Evolutionary conservation across 1,284 basidiomycete genomes (phyloP).

Genomic region (Thelephora terrestris): DNA sequence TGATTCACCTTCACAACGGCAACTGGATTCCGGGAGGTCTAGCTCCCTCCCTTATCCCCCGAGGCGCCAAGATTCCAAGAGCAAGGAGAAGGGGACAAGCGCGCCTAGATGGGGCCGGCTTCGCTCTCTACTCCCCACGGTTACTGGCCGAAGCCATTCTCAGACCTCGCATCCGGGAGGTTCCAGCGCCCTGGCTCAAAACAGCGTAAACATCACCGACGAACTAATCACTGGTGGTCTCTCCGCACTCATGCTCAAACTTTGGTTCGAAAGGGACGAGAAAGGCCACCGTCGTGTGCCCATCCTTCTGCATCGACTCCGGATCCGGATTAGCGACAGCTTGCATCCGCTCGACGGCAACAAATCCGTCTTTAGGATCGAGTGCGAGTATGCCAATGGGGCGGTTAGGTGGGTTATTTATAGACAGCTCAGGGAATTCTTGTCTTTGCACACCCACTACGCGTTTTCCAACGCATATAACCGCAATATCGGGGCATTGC

Average conservation of each 20-base stretch:
- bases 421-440: conserved; percentile 87
- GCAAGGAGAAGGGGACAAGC: conserved; percentile 8
- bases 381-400: conserved; percentile 97
- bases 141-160: conserved; percentile 27
- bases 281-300: conserved; percentile 78
- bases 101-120: conserved; percentile 48
- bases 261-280: conserved; percentile 92
- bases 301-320: conserved; percentile 77
- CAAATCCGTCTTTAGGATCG: conserved; percentile 84
- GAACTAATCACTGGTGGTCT: conserved; percentile 79
- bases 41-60: neutral
- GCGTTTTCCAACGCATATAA: conserved; percentile 76
- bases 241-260: conserved; percentile 73
- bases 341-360: conserved; percentile 70
- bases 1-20: neutral
- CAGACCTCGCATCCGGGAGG: conserved; percentile 17
- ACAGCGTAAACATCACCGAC: conserved; percentile 69
- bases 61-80: conserved; percentile 9
- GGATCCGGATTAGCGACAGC: conserved; percentile 79
- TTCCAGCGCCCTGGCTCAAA: conserved; percentile 38
- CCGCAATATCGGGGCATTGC: conserved; percentile 66
- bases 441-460: conserved; percentile 89
- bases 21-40: neutral
- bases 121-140: conserved; percentile 53
- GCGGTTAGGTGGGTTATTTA: conserved; percentile 94